Percentiles rank a stretch among this genome's conserved stretches.
These are phyloP conservation scores for Mycena vulgaris DNA, from an alignment of 768 basidiomycete genomes.

Conservation along the genomic window DNA sequence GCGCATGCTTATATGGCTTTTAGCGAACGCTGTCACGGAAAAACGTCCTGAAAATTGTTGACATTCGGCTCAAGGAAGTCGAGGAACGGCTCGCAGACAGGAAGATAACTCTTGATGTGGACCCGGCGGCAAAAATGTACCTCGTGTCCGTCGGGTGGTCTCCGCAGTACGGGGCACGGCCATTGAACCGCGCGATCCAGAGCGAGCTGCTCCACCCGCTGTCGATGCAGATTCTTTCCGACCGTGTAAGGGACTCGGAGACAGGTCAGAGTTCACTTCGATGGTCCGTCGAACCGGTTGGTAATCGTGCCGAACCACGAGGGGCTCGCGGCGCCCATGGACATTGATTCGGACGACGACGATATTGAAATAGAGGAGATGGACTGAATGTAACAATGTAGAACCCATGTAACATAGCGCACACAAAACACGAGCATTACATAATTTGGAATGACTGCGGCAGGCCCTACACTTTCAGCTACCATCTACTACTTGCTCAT, in stretches of 20 bases:
- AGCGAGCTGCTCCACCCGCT: constrained; percentile 94
- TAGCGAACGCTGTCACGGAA: constrained; percentile 85
- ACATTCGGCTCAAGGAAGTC: constrained; percentile 89
- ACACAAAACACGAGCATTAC: no score
- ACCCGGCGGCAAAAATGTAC: constrained; percentile 82
- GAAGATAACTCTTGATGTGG: constrained; percentile 86
- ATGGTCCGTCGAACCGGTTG: constrained; percentile 86
- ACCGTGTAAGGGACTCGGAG: constrained; percentile 87
- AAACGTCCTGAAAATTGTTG: constrained; percentile 89
- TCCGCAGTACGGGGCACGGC: constrained; percentile 90
- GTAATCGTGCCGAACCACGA: constrained; percentile 89
- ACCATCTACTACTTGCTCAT: neutral
- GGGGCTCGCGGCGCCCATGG: constrained; percentile 55
- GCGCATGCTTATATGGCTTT: constrained; percentile 28
- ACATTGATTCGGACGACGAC: constrained; percentile 73
- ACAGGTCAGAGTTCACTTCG: constrained; percentile 81
- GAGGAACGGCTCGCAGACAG: constrained; percentile 83
- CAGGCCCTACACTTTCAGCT: neutral
- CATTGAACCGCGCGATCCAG: constrained; percentile 93
- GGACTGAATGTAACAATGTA: constrained; percentile 51
- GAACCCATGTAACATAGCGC: neutral
- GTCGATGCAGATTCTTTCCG: constrained; percentile 87
- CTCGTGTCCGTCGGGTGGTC: constrained; percentile 85
- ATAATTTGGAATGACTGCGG: no score
- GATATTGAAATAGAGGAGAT: constrained; percentile 82